Conservation (phyloP, 257 asterid genomes). For the Solanum habrochaites region DNA sequence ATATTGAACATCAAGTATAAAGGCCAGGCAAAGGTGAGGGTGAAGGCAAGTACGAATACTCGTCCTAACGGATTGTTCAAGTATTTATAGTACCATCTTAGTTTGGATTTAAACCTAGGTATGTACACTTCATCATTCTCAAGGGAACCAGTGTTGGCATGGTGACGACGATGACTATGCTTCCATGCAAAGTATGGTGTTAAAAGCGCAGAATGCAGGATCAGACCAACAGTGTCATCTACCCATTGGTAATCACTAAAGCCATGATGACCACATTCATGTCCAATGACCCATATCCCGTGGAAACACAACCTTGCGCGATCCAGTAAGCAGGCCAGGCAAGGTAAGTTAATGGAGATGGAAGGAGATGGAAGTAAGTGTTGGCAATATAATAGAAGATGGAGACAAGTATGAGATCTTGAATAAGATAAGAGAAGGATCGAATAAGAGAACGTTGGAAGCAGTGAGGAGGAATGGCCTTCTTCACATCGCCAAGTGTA, state of each 20-base stretch:
- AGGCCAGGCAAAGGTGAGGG: background rate
- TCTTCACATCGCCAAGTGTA: background rate
- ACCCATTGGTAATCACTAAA: too few relatives aligned
- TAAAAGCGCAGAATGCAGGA: background rate
- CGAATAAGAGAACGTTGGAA: background rate
- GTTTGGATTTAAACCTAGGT: background rate
- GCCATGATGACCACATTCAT: background rate
- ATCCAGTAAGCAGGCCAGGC: background rate
- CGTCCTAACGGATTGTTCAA: background rate
- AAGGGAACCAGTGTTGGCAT: background rate
- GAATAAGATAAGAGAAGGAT: background rate
- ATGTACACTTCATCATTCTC: background rate
- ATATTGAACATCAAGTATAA: background rate
- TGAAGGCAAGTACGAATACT: background rate
- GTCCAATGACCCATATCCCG: background rate
- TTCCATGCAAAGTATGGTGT: background rate
- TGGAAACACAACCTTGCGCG: background rate
- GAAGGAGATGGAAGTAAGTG: background rate
- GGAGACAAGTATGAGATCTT: background rate
- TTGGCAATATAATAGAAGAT: background rate
- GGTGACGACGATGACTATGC: background rate
- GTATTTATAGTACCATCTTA: background rate
- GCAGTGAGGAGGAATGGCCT: conserved; percentile 4
- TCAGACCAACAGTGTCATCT: background rate
- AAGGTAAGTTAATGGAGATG: background rate